Base-by-base conservation (phyloP, 2,329 filamentous ascomycete species). In the Colletotrichum incanum region DNA sequence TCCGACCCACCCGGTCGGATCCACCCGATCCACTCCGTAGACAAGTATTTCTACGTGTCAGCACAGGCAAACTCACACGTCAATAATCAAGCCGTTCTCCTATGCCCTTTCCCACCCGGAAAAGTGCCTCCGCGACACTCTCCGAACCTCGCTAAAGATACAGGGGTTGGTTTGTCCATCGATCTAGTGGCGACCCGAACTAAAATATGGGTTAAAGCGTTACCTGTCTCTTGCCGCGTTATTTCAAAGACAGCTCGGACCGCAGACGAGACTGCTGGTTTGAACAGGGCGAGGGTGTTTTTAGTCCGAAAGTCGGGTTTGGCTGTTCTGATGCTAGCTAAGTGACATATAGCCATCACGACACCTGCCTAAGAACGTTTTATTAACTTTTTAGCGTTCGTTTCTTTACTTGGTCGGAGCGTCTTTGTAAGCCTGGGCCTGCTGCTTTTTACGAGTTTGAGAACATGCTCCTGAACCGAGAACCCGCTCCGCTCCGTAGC, bases 161-260 rank as follows among this genome's bases (percentile, higher is more conserved):
- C 65, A 63, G 50, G 41, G 65, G n/a, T n/a, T n/a, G 54, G 69
- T 60, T 69, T 37, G 41, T 43, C 54, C 45, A 69, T 49, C 16
- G 59, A 61, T 39, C 47, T 45, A 41, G 69, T 64, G 65, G 69
- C 69, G 69, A 52, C 50, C 69, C 45, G 69, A 66, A 49, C 69
- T 60, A 72, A 74, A 71, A 74, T 69, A 73, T 71, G 56, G 62
- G 66, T 68, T 62, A 59, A 43, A 56, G 65, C 62, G n/a, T n/a
- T 62, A 64, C 62, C 66, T 54, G 34, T 58, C 47, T 69, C 26
- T 59, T 52, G 28, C 52, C 28, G 50, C 65, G 58, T 68, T 58
- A 58, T 58, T 68, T 52, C 20, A 64, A 39, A 45, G n/a, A 31
- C 39, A 59, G 69, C 65, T 69, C 65, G 54, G 65, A 49, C 65